Conservation (phyloP, 306 rosid genomes). For the Cucurbita maxima region DNA sequence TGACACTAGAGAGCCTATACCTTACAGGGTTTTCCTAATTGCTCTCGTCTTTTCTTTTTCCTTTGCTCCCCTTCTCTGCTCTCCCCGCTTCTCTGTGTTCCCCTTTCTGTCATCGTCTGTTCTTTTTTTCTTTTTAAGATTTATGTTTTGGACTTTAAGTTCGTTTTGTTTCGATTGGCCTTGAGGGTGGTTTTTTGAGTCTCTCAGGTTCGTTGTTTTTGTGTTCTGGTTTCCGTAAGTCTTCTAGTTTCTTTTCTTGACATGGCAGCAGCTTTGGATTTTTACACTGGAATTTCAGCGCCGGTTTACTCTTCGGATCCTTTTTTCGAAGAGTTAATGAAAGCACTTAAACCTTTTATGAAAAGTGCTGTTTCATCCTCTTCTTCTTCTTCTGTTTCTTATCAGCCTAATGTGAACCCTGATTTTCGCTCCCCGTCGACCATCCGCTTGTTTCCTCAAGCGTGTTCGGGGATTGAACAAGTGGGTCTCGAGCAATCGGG, state of each 20-base stretch:
- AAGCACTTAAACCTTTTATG: conserved; percentile 60
- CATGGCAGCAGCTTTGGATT: conserved; percentile 45
- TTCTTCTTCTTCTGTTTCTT: conserved; percentile 7
- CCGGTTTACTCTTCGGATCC: conserved; percentile 34
- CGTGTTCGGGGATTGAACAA: conserved; percentile 11
- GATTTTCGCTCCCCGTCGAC: conserved; percentile 15
- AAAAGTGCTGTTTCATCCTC: conserved; percentile 31
- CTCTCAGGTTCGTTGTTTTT: conserved; percentile 5
- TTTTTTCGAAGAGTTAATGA: conserved; percentile 49
- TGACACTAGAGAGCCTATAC: background rate
- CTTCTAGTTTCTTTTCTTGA: background rate
- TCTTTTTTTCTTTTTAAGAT: background rate
- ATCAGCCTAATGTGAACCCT: conserved; percentile 14
- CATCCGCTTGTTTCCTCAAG: conserved; percentile 22
- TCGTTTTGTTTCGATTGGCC: background rate
- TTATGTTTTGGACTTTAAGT: background rate
- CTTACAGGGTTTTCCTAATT: background rate
- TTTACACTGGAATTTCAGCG: conserved; percentile 15
- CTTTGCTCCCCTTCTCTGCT: background rate
- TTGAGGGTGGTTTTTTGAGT: conserved; percentile 21
- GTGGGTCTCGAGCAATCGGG: conserved; percentile 22
- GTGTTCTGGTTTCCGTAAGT: background rate
- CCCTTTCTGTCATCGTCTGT: conserved; percentile 30
- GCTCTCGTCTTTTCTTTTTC: background rate
- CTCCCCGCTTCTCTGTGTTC: conserved; percentile 16